A percentile compares a stretch with the other conserved stretches of the same genome.
These are phyloP conservation scores for Cucurbita ficifolia DNA, from an alignment of 306 rosid species.

Conservation along the genomic window DNA sequence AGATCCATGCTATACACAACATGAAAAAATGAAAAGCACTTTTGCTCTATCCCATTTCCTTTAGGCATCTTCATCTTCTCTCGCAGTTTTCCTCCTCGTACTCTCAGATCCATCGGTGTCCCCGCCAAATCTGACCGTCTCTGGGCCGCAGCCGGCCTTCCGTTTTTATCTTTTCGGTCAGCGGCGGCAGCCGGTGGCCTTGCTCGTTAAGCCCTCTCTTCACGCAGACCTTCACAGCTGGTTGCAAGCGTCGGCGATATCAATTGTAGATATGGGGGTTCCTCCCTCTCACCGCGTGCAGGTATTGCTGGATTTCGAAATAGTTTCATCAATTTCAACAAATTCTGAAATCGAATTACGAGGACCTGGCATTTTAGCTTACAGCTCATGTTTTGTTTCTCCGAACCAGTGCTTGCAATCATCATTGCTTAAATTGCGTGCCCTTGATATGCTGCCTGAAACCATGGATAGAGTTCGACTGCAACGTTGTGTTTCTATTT, in stretches of 20 bases:
- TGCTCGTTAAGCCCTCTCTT: background rate
- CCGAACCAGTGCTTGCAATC: background rate
- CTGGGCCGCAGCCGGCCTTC: background rate
- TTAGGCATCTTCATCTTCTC: background rate
- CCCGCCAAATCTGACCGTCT: background rate
- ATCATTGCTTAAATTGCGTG: background rate
- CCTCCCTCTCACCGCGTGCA: background rate
- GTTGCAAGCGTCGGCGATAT: background rate
- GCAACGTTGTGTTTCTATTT: background rate
- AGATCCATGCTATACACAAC: too few relatives aligned
- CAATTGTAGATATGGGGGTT: background rate
- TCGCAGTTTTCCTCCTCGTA: background rate
- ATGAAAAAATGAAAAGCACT: background rate
- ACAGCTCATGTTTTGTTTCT: background rate
- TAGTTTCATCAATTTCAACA: background rate
- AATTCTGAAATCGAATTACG: background rate
- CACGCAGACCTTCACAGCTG: background rate
- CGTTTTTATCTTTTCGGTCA: background rate
- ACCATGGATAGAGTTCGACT: background rate
- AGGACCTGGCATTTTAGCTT: background rate
- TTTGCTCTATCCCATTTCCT: background rate
- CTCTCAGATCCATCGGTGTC: background rate
- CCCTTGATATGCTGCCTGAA: background rate
- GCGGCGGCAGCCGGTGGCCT: background rate
- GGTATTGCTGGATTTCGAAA: background rate